These are phyloP conservation scores for Penicillium sp. DNA, from an alignment of 2,329 filamentous ascomycete species.

Conservation along the genomic window DNA sequence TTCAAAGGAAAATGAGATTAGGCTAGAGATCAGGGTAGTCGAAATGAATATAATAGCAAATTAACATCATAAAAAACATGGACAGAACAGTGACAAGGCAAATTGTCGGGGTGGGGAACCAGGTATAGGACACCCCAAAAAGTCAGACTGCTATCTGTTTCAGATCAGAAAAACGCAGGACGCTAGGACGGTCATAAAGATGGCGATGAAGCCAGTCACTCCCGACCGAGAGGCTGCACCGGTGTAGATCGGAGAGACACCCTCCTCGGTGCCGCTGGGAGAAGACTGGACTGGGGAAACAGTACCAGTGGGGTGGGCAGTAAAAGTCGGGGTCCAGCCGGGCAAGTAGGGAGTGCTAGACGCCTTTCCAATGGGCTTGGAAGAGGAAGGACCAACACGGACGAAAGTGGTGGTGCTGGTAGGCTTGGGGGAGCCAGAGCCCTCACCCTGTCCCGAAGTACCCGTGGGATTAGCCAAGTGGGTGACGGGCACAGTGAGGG, in stretches of 20 bases:
- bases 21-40: conserved; percentile 1
- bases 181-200: conserved; percentile 17
- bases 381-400: conserved; percentile 4
- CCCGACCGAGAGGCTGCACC: conserved; percentile 17
- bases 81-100: neutral
- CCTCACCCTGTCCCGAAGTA: conserved; percentile 6
- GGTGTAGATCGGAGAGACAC: conserved; percentile 20
- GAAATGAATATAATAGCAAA: conserved; percentile 5
- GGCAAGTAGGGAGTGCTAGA: conserved; percentile 11
- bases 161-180: conserved; percentile 16
- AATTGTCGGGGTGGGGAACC: neutral
- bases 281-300: neutral
- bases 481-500: conserved; percentile 26
- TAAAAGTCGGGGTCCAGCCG: conserved; percentile 18
- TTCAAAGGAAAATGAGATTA: neutral
- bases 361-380: conserved; percentile 7
- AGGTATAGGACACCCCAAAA: neutral
- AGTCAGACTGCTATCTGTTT: neutral
- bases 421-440: conserved; percentile 7
- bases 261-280: conserved; percentile 11
- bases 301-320: conserved; percentile 10
- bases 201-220: conserved; percentile 1
- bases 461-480: conserved; percentile 4
- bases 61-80: conserved; percentile 7
- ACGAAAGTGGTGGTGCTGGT: conserved; percentile 3